Evolutionary conservation across 306 rosid species (phyloP).

Genomic region (Nissolia schottii): DNA sequence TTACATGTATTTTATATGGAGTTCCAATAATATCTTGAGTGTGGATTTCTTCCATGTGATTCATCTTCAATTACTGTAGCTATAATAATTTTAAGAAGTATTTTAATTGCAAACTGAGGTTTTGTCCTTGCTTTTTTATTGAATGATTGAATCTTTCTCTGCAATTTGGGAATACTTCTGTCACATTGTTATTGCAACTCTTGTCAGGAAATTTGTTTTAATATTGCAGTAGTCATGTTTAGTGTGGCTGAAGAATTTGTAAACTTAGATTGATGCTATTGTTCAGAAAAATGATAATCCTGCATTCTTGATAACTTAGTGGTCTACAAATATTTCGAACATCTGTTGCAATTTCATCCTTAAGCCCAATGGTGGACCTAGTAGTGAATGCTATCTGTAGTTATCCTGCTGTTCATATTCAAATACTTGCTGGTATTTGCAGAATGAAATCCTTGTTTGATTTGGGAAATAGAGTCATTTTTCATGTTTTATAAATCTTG

Average conservation of each 20-base stretch:
- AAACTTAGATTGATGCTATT: neutral
- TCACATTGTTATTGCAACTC: neutral
- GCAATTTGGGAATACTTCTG: neutral
- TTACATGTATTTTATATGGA: neutral
- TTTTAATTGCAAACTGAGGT: neutral
- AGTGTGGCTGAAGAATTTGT: neutral
- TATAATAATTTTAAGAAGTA: neutral
- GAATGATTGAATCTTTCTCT: neutral
- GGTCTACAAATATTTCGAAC: neutral
- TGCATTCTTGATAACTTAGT: neutral
- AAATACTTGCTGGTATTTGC: neutral
- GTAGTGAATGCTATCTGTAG: neutral
- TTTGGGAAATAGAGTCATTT: slow-evolving; percentile 1
- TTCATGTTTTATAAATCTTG: slow-evolving; percentile 30
- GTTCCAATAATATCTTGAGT: slow-evolving; percentile 5
- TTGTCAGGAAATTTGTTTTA: neutral
- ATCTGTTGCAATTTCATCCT: neutral
- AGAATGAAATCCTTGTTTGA: neutral
- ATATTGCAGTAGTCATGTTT: neutral
- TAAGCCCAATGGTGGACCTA: neutral
- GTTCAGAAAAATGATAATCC: neutral
- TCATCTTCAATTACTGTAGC: neutral
- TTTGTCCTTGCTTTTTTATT: neutral
- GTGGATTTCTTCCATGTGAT: slow-evolving; percentile 1
- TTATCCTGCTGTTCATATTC: neutral